A percentile compares a stretch with the other conserved stretches of the same genome.
These are phyloP conservation scores for Chaetothyriales sp. DNA, from an alignment of 2,329 filamentous ascomycete genomes.

Conservation along the genomic window DNA sequence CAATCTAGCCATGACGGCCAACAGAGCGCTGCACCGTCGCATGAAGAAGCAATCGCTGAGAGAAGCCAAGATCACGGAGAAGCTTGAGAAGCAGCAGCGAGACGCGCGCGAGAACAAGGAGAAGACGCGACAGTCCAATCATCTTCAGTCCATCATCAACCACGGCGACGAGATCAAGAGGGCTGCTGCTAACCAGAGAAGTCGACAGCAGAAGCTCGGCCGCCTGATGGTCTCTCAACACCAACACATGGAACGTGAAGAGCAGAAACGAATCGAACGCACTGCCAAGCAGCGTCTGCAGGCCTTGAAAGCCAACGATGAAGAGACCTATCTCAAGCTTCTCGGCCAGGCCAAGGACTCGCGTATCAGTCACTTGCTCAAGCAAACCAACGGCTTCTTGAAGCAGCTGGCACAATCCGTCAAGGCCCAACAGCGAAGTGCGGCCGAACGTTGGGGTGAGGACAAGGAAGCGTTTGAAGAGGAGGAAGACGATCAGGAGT, in stretches of 20 bases:
- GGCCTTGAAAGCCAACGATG: conserved; percentile 95
- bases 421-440: conserved; percentile 77
- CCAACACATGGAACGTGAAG: conserved; percentile 95
- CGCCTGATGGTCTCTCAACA: conserved; percentile 81
- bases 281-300: conserved; percentile 99
- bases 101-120: conserved; percentile 91
- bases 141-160: conserved; percentile 69
- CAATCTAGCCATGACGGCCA: conserved; percentile 93
- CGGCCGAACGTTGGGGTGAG: conserved; percentile 62
- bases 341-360: conserved; percentile 98
- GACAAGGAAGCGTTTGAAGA: conserved; percentile 38
- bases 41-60: conserved; percentile 95
- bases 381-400: conserved; percentile 94
- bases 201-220: conserved; percentile 70
- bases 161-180: conserved; percentile 66
- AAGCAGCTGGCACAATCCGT: conserved; percentile 89
- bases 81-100: conserved; percentile 95
- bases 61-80: conserved; percentile 94
- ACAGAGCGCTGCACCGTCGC: conserved; percentile 74
- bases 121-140: conserved; percentile 93
- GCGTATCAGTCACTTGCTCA: conserved; percentile 91
- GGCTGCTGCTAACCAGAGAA: conserved; percentile 50
- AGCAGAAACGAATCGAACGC: conserved; percentile 93
- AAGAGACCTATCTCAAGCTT: conserved; percentile 95
- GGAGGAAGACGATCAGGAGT: conserved; percentile 45